phyloP scores from a whole-genome alignment of 2,329 filamentous ascomycete species.

The Fusarium sublunatum region DNA sequence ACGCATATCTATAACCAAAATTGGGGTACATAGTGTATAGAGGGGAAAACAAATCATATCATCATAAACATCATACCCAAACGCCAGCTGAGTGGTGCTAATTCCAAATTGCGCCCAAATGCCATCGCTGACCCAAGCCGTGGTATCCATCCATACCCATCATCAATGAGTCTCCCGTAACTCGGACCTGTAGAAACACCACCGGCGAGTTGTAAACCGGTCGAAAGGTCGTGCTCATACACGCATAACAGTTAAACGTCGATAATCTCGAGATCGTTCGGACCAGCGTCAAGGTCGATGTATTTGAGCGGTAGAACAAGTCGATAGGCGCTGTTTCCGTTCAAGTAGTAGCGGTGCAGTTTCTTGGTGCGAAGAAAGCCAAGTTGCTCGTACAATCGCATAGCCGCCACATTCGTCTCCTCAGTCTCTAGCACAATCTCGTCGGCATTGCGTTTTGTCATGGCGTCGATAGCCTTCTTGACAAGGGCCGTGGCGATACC shows the following conservation, averaged over 20 bases:
- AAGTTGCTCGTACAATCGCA: conserved; percentile 91
- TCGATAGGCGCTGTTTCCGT: conserved; percentile 93
- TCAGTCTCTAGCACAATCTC: conserved; percentile 97
- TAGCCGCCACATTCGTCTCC: conserved; percentile 88
- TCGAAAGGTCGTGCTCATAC: not conserved
- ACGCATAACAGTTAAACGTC: conserved; percentile 15
- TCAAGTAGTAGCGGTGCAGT: conserved; percentile 93
- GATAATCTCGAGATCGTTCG: conserved; percentile 53
- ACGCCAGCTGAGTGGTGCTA: conserved; percentile 21
- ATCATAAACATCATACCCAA: conserved; percentile 27
- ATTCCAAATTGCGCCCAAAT: conserved; percentile 23
- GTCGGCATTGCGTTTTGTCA: conserved; percentile 85
- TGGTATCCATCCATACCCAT: not conserved
- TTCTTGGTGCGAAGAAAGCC: conserved; percentile 94
- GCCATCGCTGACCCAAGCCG: conserved; percentile 5
- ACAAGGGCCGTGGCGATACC: conserved; percentile 92
- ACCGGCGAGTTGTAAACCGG: not conserved
- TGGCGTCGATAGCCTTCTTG: conserved; percentile 89
- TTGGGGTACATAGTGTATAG: conserved; percentile 7
- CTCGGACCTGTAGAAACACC: conserved; percentile 6
- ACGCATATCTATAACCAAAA: not conserved
- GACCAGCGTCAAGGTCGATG: conserved; percentile 54
- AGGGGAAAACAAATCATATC: conserved; percentile 24
- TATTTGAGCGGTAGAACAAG: conserved; percentile 82
- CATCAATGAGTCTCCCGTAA: not conserved